Base-by-base conservation (phyloP, 208 protist genomes). In the Trypanosoma scelopori region DNA sequence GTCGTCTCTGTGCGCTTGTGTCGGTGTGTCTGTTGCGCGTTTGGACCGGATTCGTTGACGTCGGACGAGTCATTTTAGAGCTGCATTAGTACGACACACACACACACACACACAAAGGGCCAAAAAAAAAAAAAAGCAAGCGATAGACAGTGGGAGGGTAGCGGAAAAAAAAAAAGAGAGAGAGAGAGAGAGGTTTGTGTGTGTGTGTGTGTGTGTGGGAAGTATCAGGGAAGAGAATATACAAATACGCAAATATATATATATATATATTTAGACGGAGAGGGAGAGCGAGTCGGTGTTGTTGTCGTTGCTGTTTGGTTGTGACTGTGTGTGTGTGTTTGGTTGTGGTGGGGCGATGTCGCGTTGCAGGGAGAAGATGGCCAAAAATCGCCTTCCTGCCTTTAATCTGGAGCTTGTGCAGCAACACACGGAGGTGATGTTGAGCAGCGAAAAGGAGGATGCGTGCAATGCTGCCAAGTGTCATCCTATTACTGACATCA, bases 401-500 rank as follows among this genome's bases (percentile, higher is more conserved):
- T 89, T 89, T 43, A 76, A 87, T 61, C 63, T 94, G 15, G 72
- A 80, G 49, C 60, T 69, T 28, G 77, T 92, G 7, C 52, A 67
- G 25, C 65, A 83, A 62, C 55, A 67, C n/a, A 49, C 55, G n/a
- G 73, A 79, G 13, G 30, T 48, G 13, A 20, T 35, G 12, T 22
- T 42, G n/a, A 23, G 72, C 0, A 37, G 7, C 13, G 52, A 62
- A 11, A 46, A 55, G 6, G 78, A 71, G 47, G 56, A 62, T 53
- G 71, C 85, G 23, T 83, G 82, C 63, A 91, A 83, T 63, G 88
- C 88, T 7, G 88, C 88, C 13, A 49, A 65, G 48, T 89, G 78
- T 60, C 51, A 78, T 53, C 83, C 82, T 1, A 83, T 94, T 16
- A 91, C 68, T 71, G 51, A 81, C 42, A 89, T 95, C 53, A 85